Conservation (phyloP, 371 early-diverging fungal species). For the Apophysomyces variabilis region DNA sequence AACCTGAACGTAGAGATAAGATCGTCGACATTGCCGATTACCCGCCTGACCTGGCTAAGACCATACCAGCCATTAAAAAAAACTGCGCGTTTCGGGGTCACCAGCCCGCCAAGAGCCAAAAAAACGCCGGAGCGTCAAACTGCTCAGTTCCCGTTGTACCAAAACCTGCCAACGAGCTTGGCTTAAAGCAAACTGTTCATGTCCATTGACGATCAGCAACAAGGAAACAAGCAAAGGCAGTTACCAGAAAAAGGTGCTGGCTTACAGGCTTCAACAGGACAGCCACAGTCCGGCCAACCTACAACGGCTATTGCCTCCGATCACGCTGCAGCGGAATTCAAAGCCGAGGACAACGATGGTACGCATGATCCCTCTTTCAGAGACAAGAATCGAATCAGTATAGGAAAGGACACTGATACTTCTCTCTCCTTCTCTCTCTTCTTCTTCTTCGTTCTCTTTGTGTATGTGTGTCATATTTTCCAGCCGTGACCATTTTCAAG, state of each 20-base stretch:
- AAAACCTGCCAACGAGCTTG: too few species aligned
- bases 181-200: neutral
- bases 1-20: too few species aligned
- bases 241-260: conserved; percentile 18
- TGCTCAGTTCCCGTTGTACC: too few species aligned
- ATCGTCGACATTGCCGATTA: too few species aligned
- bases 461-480: neutral
- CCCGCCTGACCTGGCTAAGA: too few species aligned
- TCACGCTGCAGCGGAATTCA: conserved; percentile 53
- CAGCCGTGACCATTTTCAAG: conserved; percentile 53
- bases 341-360: conserved; percentile 56
- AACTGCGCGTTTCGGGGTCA: too few species aligned
- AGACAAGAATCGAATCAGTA: neutral
- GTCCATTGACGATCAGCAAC: conserved; percentile 14
- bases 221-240: conserved; percentile 23
- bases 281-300: conserved; percentile 9
- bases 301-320: conserved; percentile 17
- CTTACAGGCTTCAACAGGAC: neutral
- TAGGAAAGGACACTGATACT: too few species aligned
- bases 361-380: neutral
- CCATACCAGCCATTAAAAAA: too few species aligned
- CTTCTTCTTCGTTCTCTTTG: neutral
- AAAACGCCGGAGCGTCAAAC: neutral
- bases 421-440: neutral
- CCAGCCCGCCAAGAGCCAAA: too few species aligned